Evolutionary conservation across 169 alveolate genomes (phyloP), one percentile per base, ranked within the genome.

Genomic region (Plasmodium falciparum): DNA sequence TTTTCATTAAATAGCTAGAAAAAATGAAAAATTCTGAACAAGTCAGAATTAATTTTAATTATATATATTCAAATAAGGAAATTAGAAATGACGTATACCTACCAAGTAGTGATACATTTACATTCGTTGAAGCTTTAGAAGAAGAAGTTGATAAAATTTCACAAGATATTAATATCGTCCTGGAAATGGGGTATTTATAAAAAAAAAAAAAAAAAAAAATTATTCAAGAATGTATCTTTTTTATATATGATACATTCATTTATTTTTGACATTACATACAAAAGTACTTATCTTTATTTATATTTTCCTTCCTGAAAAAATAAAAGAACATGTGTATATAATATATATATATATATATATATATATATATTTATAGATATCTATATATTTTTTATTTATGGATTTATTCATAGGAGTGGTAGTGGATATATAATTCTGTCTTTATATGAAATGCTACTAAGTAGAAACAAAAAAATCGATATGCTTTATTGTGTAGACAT

Each of bases 101-200:
- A 20, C 96, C 96, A n/a, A 76, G 94, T 73, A 93, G 93, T 63
- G 96, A 94, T 62, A 94, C 96, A 22, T 94, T 92, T 73, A 67
- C 93, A 5, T 94, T 92, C 50, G 78, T 73, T 49, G 96, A 94
- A 52, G 93, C 88, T 4, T 66, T 94, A 5, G 83, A 89, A 47
- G 58, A 69, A 20, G 96, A 94, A 15, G 67, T 90, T 47, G 72
- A 89, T 13, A 52, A 29, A 54, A 50, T 93, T 49, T 20, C 90
- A 7, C 50, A 70, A 56, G 39, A 70, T 69, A 65, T 33, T 3
- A 71, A 69, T 47, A 33, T 69, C 8, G 67, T 62, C 26, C 29
- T 80, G 59, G 90, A 80, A 80, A 80, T 80, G 90, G 90, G 90
- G 90, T 80, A 80, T 69, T 17, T 43, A 26, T 20, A 20, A 11